phyloP scores from a whole-genome alignment of 306 rosid genomes.

The Quillaja saponaria region DNA sequence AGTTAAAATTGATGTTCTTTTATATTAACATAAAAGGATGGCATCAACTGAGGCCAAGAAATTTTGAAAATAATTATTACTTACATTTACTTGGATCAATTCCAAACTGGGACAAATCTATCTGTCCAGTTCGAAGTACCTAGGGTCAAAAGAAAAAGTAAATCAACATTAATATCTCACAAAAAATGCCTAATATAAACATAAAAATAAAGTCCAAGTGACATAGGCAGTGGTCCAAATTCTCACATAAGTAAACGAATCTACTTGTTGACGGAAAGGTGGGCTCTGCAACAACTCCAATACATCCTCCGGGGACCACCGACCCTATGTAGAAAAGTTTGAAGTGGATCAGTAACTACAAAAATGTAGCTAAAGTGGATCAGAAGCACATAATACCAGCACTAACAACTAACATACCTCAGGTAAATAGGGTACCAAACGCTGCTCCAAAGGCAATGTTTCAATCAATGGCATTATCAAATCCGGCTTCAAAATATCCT shows the following conservation, averaged over 20 bases:
- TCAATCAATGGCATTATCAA: constrained; percentile 82
- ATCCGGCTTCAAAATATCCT: constrained; percentile 88
- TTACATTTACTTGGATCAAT: constrained; percentile 96
- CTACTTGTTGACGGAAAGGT: constrained; percentile 93
- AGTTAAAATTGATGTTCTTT: no score
- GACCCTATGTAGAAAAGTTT: constrained; percentile 55
- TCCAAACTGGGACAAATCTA: constrained; percentile 92
- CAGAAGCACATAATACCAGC: no score
- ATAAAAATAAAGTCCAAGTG: background rate
- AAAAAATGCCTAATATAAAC: constrained; percentile 7
- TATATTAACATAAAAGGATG: no score
- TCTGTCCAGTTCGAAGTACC: constrained; percentile 95
- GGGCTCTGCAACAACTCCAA: constrained; percentile 91
- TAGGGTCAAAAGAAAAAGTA: constrained; percentile 19
- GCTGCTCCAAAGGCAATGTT: constrained; percentile 71
- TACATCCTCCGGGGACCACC: constrained; percentile 81
- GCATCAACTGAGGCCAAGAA: background rate
- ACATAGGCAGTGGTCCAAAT: constrained; percentile 11
- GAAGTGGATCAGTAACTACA: background rate
- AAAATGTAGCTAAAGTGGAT: background rate
- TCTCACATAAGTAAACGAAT: constrained; percentile 88
- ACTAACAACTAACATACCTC: constrained; percentile 57
- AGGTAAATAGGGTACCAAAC: constrained; percentile 74
- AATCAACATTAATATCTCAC: background rate
- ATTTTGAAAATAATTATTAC: constrained; percentile 30